Conservation (phyloP, 805 yeast genomes). For the Wickerhamiella shivajii region DNA sequence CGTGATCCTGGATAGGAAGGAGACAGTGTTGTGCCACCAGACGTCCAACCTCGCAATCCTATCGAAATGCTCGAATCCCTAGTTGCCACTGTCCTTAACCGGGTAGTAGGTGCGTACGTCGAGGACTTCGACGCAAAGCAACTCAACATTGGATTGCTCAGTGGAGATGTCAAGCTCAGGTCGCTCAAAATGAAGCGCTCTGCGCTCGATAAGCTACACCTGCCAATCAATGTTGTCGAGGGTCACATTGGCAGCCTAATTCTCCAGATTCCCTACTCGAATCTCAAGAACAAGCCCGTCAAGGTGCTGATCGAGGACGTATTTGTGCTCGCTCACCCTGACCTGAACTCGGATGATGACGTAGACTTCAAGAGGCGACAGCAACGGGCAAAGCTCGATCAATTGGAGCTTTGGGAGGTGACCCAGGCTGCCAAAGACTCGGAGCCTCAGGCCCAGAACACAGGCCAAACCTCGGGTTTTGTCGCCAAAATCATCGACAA, state of each 20-base stretch:
- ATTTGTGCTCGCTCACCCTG: constrained; percentile 67
- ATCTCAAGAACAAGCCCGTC: constrained; percentile 82
- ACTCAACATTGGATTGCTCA: constrained; percentile 90
- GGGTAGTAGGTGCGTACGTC: constrained; percentile 40
- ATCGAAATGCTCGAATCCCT: constrained; percentile 29
- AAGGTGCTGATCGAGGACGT: constrained; percentile 77
- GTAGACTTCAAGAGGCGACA: constrained; percentile 45
- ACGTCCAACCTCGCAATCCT: neutral
- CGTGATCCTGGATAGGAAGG: too few relatives aligned
- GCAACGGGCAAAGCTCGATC: constrained; percentile 50
- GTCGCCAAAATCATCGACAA: constrained; percentile 86
- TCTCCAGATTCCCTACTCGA: constrained; percentile 93
- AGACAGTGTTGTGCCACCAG: too few relatives aligned
- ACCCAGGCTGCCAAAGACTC: constrained; percentile 14
- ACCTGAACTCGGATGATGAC: constrained; percentile 44
- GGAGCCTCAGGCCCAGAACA: constrained; percentile 22
- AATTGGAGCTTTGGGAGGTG: constrained; percentile 49
- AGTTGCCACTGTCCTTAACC: constrained; percentile 30
- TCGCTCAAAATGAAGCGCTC: constrained; percentile 73
- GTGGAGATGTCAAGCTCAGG: constrained; percentile 82
- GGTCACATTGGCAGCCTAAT: constrained; percentile 86
- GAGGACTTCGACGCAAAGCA: constrained; percentile 95
- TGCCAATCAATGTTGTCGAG: constrained; percentile 76
- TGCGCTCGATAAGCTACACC: constrained; percentile 68
- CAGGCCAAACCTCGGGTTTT: constrained; percentile 35